These are phyloP conservation scores for Jaminaea rosea DNA, from an alignment of 1,284 basidiomycete species.

Conservation along the genomic window DNA sequence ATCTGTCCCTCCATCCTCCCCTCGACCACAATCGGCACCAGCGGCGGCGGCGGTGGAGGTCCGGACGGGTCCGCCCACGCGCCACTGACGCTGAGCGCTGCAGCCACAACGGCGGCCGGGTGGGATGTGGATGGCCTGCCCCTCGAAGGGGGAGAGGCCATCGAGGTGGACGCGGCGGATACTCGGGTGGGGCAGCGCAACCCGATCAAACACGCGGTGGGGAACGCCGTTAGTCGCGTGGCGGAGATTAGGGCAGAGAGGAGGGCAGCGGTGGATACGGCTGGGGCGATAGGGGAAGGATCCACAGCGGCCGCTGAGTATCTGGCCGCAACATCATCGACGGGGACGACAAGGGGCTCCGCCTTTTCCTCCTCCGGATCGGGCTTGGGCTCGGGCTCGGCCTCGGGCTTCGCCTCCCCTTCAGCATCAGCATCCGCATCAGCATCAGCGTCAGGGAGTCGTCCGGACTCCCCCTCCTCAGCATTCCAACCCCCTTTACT, in stretches of 20 bases:
- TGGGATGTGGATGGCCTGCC: conserved; percentile 1
- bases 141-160: conserved; percentile 3
- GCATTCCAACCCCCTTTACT: not conserved
- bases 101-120: not conserved
- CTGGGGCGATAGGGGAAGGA: no score
- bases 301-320: not conserved
- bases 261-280: not conserved
- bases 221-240: conserved; percentile 23
- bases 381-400: not conserved
- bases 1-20: conserved; percentile 8
- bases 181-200: conserved; percentile 20
- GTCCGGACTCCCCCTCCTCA: not conserved
- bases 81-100: conserved; percentile 4
- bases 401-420: no score
- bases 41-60: not conserved
- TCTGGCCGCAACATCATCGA: not conserved
- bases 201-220: conserved; percentile 38
- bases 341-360: no score
- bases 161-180: conserved; percentile 32
- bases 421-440: not conserved
- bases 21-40: not conserved
- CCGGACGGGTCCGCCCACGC: no score
- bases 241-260: conserved; percentile 11
- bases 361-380: not conserved
- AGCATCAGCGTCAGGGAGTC: not conserved